Evolutionary conservation across 257 asterid species (phyloP).

Genomic region (Perilla frutescens): DNA sequence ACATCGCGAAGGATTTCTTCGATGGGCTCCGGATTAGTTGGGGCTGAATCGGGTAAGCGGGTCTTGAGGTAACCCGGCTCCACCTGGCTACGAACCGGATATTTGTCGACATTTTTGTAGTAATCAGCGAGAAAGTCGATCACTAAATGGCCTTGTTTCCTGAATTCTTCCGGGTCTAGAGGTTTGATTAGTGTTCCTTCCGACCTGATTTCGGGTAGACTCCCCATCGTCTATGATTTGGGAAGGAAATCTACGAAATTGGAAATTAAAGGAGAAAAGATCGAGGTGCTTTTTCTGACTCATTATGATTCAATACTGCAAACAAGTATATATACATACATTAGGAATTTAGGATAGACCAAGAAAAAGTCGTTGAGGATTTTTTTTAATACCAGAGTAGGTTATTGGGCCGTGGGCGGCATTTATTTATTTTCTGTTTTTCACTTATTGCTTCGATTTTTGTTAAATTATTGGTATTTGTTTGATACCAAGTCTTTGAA

Average conservation of each 20-base stretch:
- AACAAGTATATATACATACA: no score
- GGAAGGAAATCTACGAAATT: no score
- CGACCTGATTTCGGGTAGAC: constrained; percentile 42
- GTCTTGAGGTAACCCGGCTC: constrained; percentile 68
- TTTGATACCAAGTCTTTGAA: no score
- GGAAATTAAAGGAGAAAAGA: no score
- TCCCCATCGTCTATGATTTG: constrained; percentile 39
- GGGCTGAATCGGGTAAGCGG: constrained; percentile 63
- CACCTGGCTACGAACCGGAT: constrained; percentile 76
- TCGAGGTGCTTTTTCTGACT: no score
- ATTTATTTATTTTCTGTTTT: no score
- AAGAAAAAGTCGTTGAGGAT: background rate
- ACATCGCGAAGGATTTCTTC: constrained; percentile 63
- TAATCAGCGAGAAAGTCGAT: constrained; percentile 73
- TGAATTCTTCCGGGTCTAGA: constrained; percentile 65
- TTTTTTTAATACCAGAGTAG: no score
- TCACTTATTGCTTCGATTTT: no score
- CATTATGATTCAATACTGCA: no score
- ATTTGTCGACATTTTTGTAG: constrained; percentile 64
- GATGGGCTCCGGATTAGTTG: constrained; percentile 60
- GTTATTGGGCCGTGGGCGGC: no score
- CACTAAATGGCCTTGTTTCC: constrained; percentile 61
- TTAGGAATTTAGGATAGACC: no score
- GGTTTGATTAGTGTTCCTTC: constrained; percentile 53
- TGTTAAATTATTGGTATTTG: no score